phyloP scores from a whole-genome alignment of 2,329 filamentous ascomycete genomes.

The Pseudocercospora ulei region DNA sequence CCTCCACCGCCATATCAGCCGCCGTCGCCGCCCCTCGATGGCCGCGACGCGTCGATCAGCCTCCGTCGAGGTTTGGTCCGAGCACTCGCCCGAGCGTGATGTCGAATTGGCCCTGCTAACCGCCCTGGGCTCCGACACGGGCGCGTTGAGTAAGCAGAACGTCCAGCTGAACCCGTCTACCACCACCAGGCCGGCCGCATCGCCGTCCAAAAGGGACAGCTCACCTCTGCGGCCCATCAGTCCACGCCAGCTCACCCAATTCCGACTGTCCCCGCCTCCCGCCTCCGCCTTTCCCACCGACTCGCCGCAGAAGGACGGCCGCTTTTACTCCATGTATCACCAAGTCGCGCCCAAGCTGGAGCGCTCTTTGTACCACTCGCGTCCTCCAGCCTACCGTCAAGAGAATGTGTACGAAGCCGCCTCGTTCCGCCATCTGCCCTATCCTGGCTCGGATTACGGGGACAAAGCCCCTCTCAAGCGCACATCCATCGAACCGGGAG shows the following conservation, averaged over 20 bases:
- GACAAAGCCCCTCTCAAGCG: slow-evolving; percentile 47
- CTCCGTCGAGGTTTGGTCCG: slow-evolving; percentile 51
- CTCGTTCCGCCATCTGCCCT: slow-evolving; percentile 33
- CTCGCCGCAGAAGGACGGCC: slow-evolving; percentile 55
- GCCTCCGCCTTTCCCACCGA: slow-evolving; percentile 50
- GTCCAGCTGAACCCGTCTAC: slow-evolving; percentile 55
- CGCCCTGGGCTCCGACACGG: slow-evolving; percentile 37
- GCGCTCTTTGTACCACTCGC: slow-evolving; percentile 17
- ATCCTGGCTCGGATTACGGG: slow-evolving; percentile 41
- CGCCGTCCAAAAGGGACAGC: slow-evolving; percentile 58
- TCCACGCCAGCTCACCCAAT: slow-evolving; percentile 55
- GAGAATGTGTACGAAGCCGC: slow-evolving; percentile 24
- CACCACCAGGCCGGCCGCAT: slow-evolving; percentile 49
- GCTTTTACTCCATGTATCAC: slow-evolving; percentile 34
- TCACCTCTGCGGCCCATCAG: slow-evolving; percentile 53
- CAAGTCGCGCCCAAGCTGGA: slow-evolving; percentile 21
- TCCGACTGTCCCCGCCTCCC: slow-evolving; percentile 57
- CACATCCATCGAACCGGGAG: slow-evolving; percentile 54
- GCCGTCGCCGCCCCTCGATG: slow-evolving; percentile 16
- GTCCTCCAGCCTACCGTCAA: slow-evolving; percentile 18
- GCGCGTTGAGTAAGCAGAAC: slow-evolving; percentile 49
- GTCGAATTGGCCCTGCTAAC: slow-evolving; percentile 48
- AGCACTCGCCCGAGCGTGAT: slow-evolving; percentile 41
- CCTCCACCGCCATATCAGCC: slow-evolving; percentile 3
- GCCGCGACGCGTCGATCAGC: slow-evolving; percentile 46